Base-by-base conservation (phyloP, 2,329 filamentous ascomycete genomes). In the Fusarium hainanense region DNA sequence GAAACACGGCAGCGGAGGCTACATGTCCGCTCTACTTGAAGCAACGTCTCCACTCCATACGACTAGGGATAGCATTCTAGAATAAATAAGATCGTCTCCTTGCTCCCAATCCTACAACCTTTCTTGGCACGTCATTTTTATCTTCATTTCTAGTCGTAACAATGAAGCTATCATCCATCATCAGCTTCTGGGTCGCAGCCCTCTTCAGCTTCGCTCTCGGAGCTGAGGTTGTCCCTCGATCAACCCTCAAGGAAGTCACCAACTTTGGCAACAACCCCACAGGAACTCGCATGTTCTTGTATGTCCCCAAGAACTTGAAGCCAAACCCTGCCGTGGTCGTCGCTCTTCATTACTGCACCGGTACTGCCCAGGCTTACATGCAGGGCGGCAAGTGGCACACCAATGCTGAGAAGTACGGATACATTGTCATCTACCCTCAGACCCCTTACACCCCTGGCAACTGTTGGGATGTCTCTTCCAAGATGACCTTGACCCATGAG, bases 351-450 rank as follows among this genome's bases (percentile, higher is more conserved):
- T 63, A 63, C 20, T 63, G 60, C 7, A 37, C 28, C 5, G 60
- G 60, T 3, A 57, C 58, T 0, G 37, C 18, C 7, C 60, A 63
- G 49, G 42, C 42, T 14, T 63, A 63, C 28, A 48, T 37, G 34
- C 58, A 63, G 42, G 54, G 60, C 3, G 55, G 44, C 9, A 21
- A 63, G 27, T 63, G 60, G 60, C 58, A 58, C 12, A 41, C 58
- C 32, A 63, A 63, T 27, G 60, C 60, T 37, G 60, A 63, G 60
- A 63, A 63, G 42, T 28, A 63, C 42, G 60, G 60, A 3, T 63
- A 37, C 48, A 63, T 63, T 3, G 58, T 63, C 10, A n/a, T 63
- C 1, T 63, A 63, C 14, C 60, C 60, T 5, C 58, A 63, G 58
- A 63, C 60, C 23, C 60, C 60, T 20, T 63, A 63, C 25, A 56